Evolutionary conservation across 495 filamentous ascomycete species (phyloP), one percentile per base, ranked within the genome.

Genomic region (Evernia prunastri): DNA sequence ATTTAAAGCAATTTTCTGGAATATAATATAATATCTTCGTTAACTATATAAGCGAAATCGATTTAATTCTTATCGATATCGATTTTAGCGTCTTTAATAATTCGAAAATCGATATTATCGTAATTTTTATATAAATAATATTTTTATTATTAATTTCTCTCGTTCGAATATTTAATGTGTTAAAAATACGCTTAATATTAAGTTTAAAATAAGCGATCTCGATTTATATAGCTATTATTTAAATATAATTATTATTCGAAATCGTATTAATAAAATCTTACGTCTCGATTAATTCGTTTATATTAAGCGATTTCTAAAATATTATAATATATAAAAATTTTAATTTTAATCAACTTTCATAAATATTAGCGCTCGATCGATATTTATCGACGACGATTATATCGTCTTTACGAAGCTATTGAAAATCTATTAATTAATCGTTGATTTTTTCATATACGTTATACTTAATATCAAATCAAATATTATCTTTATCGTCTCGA

Each of bases 21-120:
- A 65, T 33, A 39, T 37, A 51, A 8, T 27, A 66, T 65, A 67
- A 31, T 53, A 42, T 54, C 51, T 65, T 64, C 53, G 47, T 39
- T 63, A 67, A 56, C 11, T 65, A 13, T 63, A 57, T 23, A n/a
- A 51, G 36, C 11, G 17, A 20, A 4, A 20, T 56, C 1, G 13
- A 15, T 56, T 15, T 56, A 20, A 54, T 25, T 8, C n/a, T 8
- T 54, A 27, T 27, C 3, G 23, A 17, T 27, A 27, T 3, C 12
- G 23, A 9, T 23, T 25, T 54, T 54, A 54, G n/a, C n/a, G n/a
- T 17, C 29, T 27, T 54, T 11, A 25, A 18, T 18, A 23, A 25
- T 12, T 4, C 33, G 43, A 58, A 54, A 37, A 27, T 18, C 56
- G 13, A 27, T 40, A 35, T 35, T 61, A 42, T 58, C 6, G 12